Evolutionary conservation across 108 stramenopile genomes (phyloP), one percentile per base, ranked within the genome.

Genomic region (Aurantiochytrium sp.): DNA sequence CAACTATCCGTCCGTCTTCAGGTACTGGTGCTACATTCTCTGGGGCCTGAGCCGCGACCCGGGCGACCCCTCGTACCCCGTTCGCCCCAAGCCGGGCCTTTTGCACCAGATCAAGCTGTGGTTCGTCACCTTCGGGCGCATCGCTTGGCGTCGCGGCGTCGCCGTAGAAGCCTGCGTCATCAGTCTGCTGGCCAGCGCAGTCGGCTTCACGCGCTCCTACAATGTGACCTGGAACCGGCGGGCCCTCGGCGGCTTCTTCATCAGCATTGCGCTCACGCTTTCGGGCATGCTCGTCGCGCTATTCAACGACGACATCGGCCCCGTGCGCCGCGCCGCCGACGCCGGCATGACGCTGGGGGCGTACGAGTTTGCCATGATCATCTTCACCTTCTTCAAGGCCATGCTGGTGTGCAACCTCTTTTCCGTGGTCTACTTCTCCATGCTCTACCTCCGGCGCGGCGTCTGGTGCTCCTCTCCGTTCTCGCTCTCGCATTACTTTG

Each of bases 261-360:
- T 81, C 45, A 81, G 73, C 4, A 81, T 81, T 30, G 21, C 73
- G 10, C 39, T 81, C 30, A 81, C 42, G 6, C 45, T 81, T 21
- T 48, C 45, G 1, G 73, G 73, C 39, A 81, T 81, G 73, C 27
- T 81, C 12, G 73, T 5, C 39, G 73, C 73, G 39, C 42, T 81
- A 6, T 81, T 81, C 45, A 41, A 81, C 39, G 73, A 81, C 24
- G 73, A 81, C 45, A 81, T 81, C 32, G 73, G 73, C 42, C 73
- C 73, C 2, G 73, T 81, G 42, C 73, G 45, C 42, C 73, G 73
- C 10, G 73, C 73, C n/a, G 73, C 73, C 12, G 39, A 41, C 27
- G 12, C 73, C 24, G 73, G 73, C 42, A 81, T 81, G 73, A 41
- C 45, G 15, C 73, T 81, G 10, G 73, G 73, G 6, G 73, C 73